These are phyloP conservation scores for Trichoderma lentiforme DNA, from an alignment of 2,329 filamentous ascomycete species.

Conservation along the genomic window DNA sequence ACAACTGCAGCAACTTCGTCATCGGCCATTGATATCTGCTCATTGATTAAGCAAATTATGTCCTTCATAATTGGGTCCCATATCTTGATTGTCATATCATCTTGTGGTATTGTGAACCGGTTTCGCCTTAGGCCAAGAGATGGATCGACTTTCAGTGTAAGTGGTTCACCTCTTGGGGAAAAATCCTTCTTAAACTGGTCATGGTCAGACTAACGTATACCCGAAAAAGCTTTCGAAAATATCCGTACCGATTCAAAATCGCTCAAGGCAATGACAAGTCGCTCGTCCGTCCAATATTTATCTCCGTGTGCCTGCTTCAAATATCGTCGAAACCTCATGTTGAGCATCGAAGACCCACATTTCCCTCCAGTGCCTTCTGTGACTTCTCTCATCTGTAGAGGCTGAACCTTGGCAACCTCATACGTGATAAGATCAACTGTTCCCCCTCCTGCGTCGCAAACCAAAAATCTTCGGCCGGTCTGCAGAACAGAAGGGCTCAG, in stretches of 20 bases:
- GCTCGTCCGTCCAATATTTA: slow-evolving; percentile 42
- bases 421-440: slow-evolving; percentile 55
- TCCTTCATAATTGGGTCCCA: slow-evolving; percentile 42
- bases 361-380: slow-evolving; percentile 47
- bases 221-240: slow-evolving; percentile 38
- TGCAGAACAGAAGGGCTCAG: slow-evolving; percentile 41
- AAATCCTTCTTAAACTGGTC: slow-evolving; percentile 39
- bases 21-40: slow-evolving; percentile 37
- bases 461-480: slow-evolving; percentile 47
- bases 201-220: not conserved
- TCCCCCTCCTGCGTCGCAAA: slow-evolving; percentile 54
- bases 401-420: slow-evolving; percentile 41
- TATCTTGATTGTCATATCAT: slow-evolving; percentile 63
- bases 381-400: slow-evolving; percentile 47
- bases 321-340: slow-evolving; percentile 45
- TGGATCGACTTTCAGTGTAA: slow-evolving; percentile 35
- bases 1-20: slow-evolving; percentile 39
- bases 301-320: slow-evolving; percentile 43
- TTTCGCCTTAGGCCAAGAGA: slow-evolving; percentile 34
- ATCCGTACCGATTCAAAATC: slow-evolving; percentile 41
- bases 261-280: slow-evolving; percentile 39
- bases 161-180: slow-evolving; percentile 34
- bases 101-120: slow-evolving; percentile 36
- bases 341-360: slow-evolving; percentile 49
- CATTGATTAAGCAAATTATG: slow-evolving; percentile 41